Evolutionary conservation across 768 basidiomycete species (phyloP).

Genomic region (Chiua virens): DNA sequence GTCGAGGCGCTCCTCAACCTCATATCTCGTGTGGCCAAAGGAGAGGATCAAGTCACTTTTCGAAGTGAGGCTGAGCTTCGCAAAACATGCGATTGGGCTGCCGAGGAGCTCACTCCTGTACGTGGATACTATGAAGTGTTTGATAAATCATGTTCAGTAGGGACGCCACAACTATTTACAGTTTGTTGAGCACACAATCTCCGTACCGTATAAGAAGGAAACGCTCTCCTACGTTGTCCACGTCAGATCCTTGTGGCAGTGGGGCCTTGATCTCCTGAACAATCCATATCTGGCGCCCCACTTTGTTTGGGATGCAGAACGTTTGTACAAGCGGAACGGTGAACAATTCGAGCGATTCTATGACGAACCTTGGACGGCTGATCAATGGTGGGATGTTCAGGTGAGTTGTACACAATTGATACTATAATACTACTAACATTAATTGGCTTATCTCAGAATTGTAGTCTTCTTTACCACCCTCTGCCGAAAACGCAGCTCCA

Average conservation of each 20-base stretch:
- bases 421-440: too few species aligned
- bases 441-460: too few species aligned
- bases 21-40: constrained; percentile 1
- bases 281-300: constrained; percentile 4
- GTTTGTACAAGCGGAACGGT: constrained; percentile 28
- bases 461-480: too few species aligned
- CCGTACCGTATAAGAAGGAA: too few species aligned
- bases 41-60: constrained; percentile 15
- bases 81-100: background rate
- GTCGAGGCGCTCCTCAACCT: constrained; percentile 3
- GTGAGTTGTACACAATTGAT: constrained; percentile 21
- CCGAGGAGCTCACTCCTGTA: constrained; percentile 4
- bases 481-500: background rate
- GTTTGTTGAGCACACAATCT: too few species aligned
- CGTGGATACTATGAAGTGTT: too few species aligned
- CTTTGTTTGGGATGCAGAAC: constrained; percentile 35
- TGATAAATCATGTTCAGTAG: too few species aligned
- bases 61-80: constrained; percentile 1
- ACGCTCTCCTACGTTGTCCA: background rate
- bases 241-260: constrained; percentile 1
- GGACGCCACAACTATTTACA: too few species aligned
- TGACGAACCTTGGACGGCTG: constrained; percentile 38
- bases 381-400: constrained; percentile 38
- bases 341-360: constrained; percentile 25
- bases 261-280: constrained; percentile 3